Base-by-base conservation (phyloP, 495 filamentous ascomycete genomes). In the Neurospora discreta region DNA sequence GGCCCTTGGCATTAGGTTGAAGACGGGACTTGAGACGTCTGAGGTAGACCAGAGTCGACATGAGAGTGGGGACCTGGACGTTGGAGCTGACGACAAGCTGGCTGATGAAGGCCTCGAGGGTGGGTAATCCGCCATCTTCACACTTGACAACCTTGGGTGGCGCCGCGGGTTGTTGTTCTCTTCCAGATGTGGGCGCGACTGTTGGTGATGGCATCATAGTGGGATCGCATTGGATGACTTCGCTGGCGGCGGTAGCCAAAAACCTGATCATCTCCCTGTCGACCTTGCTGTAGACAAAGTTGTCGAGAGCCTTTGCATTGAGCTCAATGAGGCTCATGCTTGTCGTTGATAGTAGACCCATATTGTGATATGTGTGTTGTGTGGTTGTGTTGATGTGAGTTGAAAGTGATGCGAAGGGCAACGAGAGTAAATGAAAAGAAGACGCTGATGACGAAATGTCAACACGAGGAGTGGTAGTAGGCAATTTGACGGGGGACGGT, bases 1-100 rank as follows among this genome's bases (percentile, higher is more conserved):
- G 92, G 75, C 95, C 95, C 85, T 98, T 98, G 76, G 95, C 96
- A 75, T 97, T 93, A 46, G 94, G 91, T 30, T 95, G 95, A 8
- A 99, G 88, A 43, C 93, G 89, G 70, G 90, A 85, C 79, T 90
- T 92, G 73, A 99, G 87, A 44, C 95, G 89, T 75, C 86, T 87
- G 67, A 99, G 90, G 84, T 98, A 99, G 78, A 99, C 93, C 5
- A 98, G 87, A 7, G 93, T 92, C 70, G 92, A 93, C 96, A 98
- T 98, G 73, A 99, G 88, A 20, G 95, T 99, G 1, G 94, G 93
- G 65, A 97, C 94, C 83, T 98, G 95, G 20, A 99, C 95, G 80
- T 97, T 96, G 70, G 96, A 98, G 67, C 92, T 90, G 75, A 91
- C 87, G 73, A 98, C 94, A 36, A 98, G 84, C 33, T 92, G 93